Evolutionary conservation across 2,329 filamentous ascomycete genomes (phyloP).

Genomic region (Exophiala alcalophila): DNA sequence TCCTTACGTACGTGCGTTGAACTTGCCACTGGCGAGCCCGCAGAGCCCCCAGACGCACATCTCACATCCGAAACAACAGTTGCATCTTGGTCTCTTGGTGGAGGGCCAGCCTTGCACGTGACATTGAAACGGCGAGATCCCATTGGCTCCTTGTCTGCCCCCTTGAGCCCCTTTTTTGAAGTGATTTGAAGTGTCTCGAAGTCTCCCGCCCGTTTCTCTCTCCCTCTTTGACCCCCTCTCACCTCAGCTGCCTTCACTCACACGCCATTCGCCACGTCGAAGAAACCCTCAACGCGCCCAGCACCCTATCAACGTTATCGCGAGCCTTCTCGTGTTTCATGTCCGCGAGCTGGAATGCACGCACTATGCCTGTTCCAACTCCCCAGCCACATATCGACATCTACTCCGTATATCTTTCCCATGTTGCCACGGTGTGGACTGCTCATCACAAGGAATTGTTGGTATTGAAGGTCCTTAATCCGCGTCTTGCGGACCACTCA

Average conservation of each 20-base stretch:
- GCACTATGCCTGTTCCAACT: no score
- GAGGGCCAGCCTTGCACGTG: constrained; percentile 15
- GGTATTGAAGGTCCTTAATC: constrained; percentile 16
- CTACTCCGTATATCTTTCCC: no score
- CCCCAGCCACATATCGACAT: no score
- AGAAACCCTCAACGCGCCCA: not conserved
- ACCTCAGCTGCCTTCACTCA: not conserved
- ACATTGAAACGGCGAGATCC: not conserved
- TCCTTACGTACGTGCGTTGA: no score
- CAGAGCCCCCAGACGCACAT: no score
- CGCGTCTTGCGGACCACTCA: constrained; percentile 8
- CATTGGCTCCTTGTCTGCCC: constrained; percentile 6
- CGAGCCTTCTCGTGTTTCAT: constrained; percentile 14
- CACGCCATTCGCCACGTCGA: no score
- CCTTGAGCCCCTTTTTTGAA: constrained; percentile 2
- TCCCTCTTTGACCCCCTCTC: constrained; percentile 6
- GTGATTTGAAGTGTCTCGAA: no score
- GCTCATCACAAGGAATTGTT: no score
- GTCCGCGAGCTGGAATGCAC: not conserved
- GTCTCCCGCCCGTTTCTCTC: no score
- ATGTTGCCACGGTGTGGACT: no score
- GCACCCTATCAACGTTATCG: constrained; percentile 1
- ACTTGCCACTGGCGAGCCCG: no score
- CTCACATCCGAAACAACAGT: constrained; percentile 1
- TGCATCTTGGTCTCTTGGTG: not conserved